Evolutionary conservation across 331 rosid species (phyloP), one percentile per base, ranked within the genome.

Genomic region (Quercus tomentella): DNA sequence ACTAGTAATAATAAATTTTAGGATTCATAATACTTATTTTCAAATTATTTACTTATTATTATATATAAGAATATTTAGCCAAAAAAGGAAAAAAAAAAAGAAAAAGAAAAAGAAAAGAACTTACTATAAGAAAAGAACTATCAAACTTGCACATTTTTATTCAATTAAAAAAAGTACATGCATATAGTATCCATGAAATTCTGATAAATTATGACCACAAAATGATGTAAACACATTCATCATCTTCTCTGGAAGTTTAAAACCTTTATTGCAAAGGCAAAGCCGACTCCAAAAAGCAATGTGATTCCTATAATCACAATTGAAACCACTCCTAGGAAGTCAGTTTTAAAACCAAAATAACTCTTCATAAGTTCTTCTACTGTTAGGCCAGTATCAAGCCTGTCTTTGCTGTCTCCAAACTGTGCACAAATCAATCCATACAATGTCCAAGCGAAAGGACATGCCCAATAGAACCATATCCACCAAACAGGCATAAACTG

Each of bases 401-500:
- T 73, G 1, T 85, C 87, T 76, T 84, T 76, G n/a, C 84, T 52
- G 55, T 87, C 94, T 17, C 90, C 94, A 60, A 79, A 91, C 43
- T 92, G 96, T 26, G 96, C 82, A 17, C 78, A 73, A 55, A 91
- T 37, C 82, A 91, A 71, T 75, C 97, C 97, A 76, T 89, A 86
- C 56, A 91, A 35, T 22, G 92, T 90, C 97, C 97, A 92, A 49
- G 91, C 65, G 10, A 89, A 77, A 1, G 97, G 96, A 65, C 92
- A 92, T 2, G 83, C 81, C 97, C 97, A 92, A 60, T 35, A 89
- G 88, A 80, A 92, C 96, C 97, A 92, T 76, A 89, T 89, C 96
- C 97, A 92, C 93, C 93, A 92, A 15, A 88, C 56, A 1, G 96
- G 97, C 86, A 89, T 89, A 60, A 93, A 88, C 97, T 90, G 96